A percentile compares a stretch with the other conserved stretches of the same genome.
Evolutionary conservation across 192 early-diverging fungal genomes (phyloP).

Genomic region (Coemansia sp.): DNA sequence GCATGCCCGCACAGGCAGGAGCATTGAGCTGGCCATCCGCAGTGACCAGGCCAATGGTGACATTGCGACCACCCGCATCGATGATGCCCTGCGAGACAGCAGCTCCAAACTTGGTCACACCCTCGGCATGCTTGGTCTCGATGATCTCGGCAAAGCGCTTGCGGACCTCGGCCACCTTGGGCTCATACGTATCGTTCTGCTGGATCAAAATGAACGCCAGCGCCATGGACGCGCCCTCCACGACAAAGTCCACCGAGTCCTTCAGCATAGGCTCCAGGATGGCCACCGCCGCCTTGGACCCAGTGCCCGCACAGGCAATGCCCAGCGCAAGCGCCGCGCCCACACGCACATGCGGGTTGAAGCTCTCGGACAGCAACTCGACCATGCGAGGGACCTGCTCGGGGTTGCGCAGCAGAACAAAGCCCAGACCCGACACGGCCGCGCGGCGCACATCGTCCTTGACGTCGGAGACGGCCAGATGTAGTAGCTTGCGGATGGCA

Average conservation of each 20-base stretch:
- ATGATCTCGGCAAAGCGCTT: conserved; percentile 87
- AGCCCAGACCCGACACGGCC: conserved; percentile 93
- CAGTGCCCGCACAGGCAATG: conserved; percentile 96
- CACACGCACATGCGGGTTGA: conserved; percentile 97
- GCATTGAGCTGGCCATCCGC: conserved; percentile 85
- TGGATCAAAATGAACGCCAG: conserved; percentile 94
- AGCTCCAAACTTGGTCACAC: conserved; percentile 92
- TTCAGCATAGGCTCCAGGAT: conserved; percentile 96
- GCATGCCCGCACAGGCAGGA: conserved; percentile 97
- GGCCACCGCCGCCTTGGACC: conserved; percentile 81
- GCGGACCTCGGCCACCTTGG: conserved; percentile 78
- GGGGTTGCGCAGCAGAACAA: conserved; percentile 86
- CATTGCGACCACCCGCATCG: conserved; percentile 97
- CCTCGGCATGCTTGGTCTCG: conserved; percentile 86
- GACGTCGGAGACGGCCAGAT: conserved; percentile 96
- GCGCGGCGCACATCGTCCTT: conserved; percentile 99
- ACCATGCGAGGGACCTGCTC: conserved; percentile 98
- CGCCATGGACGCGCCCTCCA: conserved; percentile 94
- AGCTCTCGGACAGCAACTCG: conserved; percentile 94
- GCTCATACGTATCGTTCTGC: conserved; percentile 79
- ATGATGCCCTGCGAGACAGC: conserved; percentile 95
- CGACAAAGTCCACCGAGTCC: conserved; percentile 95
- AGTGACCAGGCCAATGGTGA: conserved; percentile 87
- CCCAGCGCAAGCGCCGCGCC: conserved; percentile 94
- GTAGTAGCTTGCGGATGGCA: conserved; percentile 87